A percentile compares a stretch with the other conserved stretches of the same genome.
Evolutionary conservation across 352 stramenopile species (phyloP).

Genomic region (Globisporangium emineosum): DNA sequence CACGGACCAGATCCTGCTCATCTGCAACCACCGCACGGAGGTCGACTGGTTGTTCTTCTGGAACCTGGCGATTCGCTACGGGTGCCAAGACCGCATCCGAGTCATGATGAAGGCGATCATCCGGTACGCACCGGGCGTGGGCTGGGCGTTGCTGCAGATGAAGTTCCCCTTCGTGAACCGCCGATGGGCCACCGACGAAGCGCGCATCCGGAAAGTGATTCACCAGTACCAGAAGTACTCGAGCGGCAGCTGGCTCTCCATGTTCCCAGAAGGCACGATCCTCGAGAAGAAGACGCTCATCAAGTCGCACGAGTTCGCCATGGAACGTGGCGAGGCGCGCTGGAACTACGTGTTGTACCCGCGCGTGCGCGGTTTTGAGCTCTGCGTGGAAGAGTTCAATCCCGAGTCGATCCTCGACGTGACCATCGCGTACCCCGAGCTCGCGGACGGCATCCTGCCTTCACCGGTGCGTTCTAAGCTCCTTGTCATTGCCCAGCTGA

Average conservation of each 20-base stretch:
- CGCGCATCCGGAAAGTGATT: constrained; percentile 43
- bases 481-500: not conserved
- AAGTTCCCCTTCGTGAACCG: constrained; percentile 75
- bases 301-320: constrained; percentile 57
- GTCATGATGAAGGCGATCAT: constrained; percentile 81
- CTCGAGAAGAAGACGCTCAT: constrained; percentile 67
- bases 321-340: constrained; percentile 32
- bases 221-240: constrained; percentile 46
- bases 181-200: constrained; percentile 64
- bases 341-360: constrained; percentile 75
- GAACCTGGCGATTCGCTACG: constrained; percentile 62
- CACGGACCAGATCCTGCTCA: constrained; percentile 51
- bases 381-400: constrained; percentile 62
- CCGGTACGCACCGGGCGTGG: constrained; percentile 51
- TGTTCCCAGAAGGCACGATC: constrained; percentile 80
- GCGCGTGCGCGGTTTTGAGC: constrained; percentile 60
- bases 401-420: constrained; percentile 71
- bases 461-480: constrained; percentile 50
- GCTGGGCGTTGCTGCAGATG: constrained; percentile 67
- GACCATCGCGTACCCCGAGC: constrained; percentile 75
- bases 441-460: constrained; percentile 58
- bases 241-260: constrained; percentile 56
- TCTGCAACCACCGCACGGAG: constrained; percentile 80
- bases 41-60: constrained; percentile 85
- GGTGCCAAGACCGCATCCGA: constrained; percentile 65